phyloP scores from a whole-genome alignment of 2,329 filamentous ascomycete genomes.

The Parafenestella ontariensis region DNA sequence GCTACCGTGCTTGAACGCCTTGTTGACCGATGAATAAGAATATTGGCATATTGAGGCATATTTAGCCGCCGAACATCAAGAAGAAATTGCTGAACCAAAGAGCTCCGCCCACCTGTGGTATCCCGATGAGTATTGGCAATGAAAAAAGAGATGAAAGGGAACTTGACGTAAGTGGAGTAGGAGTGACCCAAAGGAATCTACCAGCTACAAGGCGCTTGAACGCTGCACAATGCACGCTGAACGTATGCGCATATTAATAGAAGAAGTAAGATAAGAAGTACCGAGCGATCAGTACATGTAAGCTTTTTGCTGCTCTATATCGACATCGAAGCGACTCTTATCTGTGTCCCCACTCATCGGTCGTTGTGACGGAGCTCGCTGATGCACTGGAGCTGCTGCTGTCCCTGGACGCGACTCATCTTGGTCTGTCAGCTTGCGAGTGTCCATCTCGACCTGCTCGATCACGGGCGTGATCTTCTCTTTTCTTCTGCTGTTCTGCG shows the following conservation, averaged over 20 bases:
- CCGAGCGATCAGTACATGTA: constrained; percentile 44
- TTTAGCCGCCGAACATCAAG: constrained; percentile 13
- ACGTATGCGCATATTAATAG: constrained; percentile 24
- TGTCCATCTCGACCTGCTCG: constrained; percentile 45
- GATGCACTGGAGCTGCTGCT: constrained; percentile 23
- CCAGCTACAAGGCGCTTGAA: constrained; percentile 20
- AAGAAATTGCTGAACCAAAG: constrained; percentile 18
- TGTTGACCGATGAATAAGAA: constrained; percentile 1
- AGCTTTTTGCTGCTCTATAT: constrained; percentile 46
- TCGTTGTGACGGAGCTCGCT: constrained; percentile 27
- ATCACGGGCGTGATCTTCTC: constrained; percentile 43
- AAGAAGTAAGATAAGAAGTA: constrained; percentile 16
- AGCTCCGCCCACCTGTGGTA: constrained; percentile 21
- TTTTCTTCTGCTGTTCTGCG: constrained; percentile 37
- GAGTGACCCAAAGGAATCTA: constrained; percentile 22
- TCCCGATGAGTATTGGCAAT: constrained; percentile 20
- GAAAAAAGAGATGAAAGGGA: constrained; percentile 17
- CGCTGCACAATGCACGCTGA: constrained; percentile 15
- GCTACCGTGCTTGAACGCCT: constrained; percentile 14
- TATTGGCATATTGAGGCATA: constrained; percentile 3
- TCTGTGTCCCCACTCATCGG: constrained; percentile 46
- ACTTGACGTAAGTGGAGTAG: constrained; percentile 16
- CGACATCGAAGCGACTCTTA: constrained; percentile 43
- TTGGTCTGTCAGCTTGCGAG: constrained; percentile 35
- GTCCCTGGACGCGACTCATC: constrained; percentile 34